Conservation (phyloP, 2,329 filamentous ascomycete genomes). For the Raffaelea arxii region DNA sequence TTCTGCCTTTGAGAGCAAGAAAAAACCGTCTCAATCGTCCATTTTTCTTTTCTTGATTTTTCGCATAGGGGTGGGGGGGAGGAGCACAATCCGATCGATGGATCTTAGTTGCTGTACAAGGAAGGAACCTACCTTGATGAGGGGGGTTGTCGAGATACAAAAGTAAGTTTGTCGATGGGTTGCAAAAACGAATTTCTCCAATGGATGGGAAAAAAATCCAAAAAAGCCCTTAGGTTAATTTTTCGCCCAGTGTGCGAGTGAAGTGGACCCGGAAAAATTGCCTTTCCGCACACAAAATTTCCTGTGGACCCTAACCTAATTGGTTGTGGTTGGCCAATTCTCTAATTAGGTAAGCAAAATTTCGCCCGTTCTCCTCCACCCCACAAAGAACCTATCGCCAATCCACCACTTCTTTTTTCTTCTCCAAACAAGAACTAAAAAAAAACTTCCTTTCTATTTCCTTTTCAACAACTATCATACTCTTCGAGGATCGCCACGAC, state of each 20-base stretch:
- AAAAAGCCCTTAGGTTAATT: constrained; percentile 2
- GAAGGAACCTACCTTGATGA: constrained; percentile 9
- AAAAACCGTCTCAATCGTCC: neutral
- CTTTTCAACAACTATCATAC: constrained; percentile 20
- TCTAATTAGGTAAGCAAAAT: neutral
- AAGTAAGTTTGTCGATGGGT: constrained; percentile 1
- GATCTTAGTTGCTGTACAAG: neutral
- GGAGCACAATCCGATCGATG: constrained; percentile 18
- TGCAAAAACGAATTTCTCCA: neutral
- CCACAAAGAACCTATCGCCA: too few relatives aligned
- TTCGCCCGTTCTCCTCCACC: too few relatives aligned
- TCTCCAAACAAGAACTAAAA: constrained; percentile 3
- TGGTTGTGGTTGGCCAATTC: constrained; percentile 1
- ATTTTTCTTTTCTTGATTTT: constrained; percentile 9
- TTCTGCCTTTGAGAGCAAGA: neutral
- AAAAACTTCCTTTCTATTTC: neutral
- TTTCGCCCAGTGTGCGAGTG: constrained; percentile 10
- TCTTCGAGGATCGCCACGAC: constrained; percentile 63
- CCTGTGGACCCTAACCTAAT: constrained; percentile 13
- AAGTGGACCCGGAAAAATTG: constrained; percentile 7
- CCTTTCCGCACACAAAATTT: constrained; percentile 6
- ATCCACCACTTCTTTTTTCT: constrained; percentile 3
- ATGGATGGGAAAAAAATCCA: neutral
- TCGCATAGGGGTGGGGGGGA: too few relatives aligned
- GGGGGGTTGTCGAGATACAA: neutral